Conservation (phyloP, 768 basidiomycete genomes). For the Peribolospora baueri region DNA sequence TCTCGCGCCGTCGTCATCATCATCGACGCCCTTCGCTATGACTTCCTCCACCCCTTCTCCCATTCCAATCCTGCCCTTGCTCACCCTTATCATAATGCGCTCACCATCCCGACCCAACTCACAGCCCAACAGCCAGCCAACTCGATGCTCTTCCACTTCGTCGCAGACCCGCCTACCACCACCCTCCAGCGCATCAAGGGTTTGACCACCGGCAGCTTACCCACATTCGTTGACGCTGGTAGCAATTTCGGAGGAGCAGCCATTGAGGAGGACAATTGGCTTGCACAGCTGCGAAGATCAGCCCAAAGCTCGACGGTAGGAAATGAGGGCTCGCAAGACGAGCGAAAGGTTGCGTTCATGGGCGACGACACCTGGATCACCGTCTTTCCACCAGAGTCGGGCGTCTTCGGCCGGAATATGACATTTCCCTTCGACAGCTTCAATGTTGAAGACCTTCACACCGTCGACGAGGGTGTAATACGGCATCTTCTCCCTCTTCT, state of each 20-base stretch:
- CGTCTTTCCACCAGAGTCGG: conserved; percentile 53
- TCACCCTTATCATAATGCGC: conserved; percentile 46
- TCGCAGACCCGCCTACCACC: conserved; percentile 82
- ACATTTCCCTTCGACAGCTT: conserved; percentile 80
- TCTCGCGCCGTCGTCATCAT: conserved; percentile 58
- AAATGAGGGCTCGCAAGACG: conserved; percentile 2
- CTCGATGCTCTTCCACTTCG: conserved; percentile 68
- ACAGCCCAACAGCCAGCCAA: conserved; percentile 36
- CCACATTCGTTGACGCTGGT: conserved; percentile 86
- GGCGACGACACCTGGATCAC: conserved; percentile 95
- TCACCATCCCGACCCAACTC: conserved; percentile 54
- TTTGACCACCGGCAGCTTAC: conserved; percentile 77
- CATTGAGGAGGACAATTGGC: conserved; percentile 65
- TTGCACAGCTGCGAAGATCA: conserved; percentile 38
- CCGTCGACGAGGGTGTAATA: conserved; percentile 79
- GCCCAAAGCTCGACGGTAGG: conserved; percentile 29
- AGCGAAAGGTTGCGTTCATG: conserved; percentile 53
- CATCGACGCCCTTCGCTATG: conserved; percentile 79
- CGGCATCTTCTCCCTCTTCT: conserved; percentile 59
- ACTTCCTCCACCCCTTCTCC: conserved; percentile 51
- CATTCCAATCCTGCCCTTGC: conserved; percentile 26
- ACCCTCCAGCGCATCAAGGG: conserved; percentile 90
- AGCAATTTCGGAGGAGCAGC: conserved; percentile 71
- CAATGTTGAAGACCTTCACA: conserved; percentile 93
- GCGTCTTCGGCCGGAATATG: conserved; percentile 29